Conservation (phyloP, 805 yeast genomes). For the Wickerhamiella siamensis region DNA sequence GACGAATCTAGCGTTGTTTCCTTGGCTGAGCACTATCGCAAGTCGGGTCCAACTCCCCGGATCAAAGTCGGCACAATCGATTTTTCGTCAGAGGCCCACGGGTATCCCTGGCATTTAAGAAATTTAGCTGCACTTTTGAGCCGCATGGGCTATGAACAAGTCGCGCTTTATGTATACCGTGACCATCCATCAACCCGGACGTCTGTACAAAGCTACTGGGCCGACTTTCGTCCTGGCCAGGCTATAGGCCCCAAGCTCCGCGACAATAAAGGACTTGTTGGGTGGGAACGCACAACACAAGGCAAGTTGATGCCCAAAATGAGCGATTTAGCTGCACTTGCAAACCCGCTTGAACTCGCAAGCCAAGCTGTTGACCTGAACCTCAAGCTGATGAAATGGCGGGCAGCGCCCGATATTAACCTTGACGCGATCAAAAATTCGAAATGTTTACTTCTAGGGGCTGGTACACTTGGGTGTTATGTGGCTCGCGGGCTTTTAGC, state of each 20-base stretch:
- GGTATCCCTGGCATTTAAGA: conserved; percentile 32
- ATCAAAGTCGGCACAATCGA: conserved; percentile 11
- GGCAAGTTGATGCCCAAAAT: conserved; percentile 69
- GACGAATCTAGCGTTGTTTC: background rate
- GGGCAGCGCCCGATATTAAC: conserved; percentile 72
- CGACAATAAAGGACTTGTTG: conserved; percentile 36
- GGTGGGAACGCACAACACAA: conserved; percentile 75
- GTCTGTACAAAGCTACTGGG: conserved; percentile 18
- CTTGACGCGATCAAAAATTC: conserved; percentile 46
- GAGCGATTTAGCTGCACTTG: conserved; percentile 67
- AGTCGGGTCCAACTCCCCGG: background rate
- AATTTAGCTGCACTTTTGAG: conserved; percentile 41
- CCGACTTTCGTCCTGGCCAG: too few species aligned
- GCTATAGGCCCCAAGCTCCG: conserved; percentile 11
- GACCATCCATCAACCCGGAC: conserved; percentile 14
- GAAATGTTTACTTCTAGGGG: conserved; percentile 70
- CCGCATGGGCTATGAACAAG: conserved; percentile 24
- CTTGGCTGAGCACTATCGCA: background rate
- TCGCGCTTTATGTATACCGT: conserved; percentile 31
- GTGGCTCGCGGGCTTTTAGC: conserved; percentile 76
- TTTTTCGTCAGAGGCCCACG: conserved; percentile 27
- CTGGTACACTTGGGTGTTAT: conserved; percentile 92
- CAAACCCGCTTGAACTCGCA: conserved; percentile 70
- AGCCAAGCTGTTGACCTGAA: conserved; percentile 88
- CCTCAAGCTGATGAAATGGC: conserved; percentile 90